Evolutionary conservation across 306 rosid genomes (phyloP).

Genomic region (Dalbergia oliveri): DNA sequence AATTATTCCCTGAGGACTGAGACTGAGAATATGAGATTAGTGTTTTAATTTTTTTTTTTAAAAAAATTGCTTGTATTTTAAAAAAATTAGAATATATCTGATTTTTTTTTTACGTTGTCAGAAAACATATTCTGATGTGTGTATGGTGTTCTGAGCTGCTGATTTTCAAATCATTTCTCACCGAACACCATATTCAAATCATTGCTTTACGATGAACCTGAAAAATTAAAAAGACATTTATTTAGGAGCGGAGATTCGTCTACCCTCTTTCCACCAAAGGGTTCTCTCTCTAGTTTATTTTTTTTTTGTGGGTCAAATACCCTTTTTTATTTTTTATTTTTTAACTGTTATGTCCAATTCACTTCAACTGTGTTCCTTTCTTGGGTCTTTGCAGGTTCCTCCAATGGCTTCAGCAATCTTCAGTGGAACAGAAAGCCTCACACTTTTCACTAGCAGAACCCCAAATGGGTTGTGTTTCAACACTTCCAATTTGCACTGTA

Average conservation of each 20-base stretch:
- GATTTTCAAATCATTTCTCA: no score
- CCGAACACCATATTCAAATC: no score
- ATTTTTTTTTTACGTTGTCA: no score
- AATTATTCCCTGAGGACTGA: no score
- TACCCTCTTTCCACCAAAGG: constrained; percentile 2
- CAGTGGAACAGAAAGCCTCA: constrained; percentile 71
- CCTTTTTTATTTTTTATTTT: background rate
- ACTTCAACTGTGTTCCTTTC: constrained; percentile 1
- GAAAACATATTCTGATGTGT: no score
- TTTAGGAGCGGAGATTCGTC: background rate
- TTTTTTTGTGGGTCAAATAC: background rate
- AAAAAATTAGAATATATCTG: no score
- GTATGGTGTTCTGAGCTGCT: no score
- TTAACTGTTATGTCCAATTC: background rate
- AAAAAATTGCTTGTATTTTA: no score
- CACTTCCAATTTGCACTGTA: constrained; percentile 58
- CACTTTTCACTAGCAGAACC: constrained; percentile 52
- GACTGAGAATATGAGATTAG: no score
- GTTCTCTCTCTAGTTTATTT: background rate
- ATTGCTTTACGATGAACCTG: no score
- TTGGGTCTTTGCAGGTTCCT: constrained; percentile 25
- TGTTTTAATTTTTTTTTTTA: no score
- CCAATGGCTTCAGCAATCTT: constrained; percentile 79
- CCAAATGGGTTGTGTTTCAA: constrained; percentile 62
- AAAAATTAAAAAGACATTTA: no score